Evolutionary conservation across 148 eudicot species (phyloP), one percentile per base, ranked within the genome.

Genomic region (Cornus kousa): DNA sequence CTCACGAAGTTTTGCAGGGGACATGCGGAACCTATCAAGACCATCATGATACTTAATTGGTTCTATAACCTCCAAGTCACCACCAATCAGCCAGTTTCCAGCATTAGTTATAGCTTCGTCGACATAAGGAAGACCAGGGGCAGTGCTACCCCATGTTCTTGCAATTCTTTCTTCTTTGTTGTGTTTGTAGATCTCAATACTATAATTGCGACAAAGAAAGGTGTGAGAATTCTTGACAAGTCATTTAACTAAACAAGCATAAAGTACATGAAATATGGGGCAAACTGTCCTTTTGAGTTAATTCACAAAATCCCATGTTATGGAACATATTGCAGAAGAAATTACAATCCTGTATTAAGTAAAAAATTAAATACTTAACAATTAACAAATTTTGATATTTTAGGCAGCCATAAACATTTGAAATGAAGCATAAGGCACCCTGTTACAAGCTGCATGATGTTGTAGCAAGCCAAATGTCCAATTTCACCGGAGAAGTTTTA

Each of bases 161-260:
- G 97, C 98, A 57, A 93, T 85, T 23, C 97, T 81, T 83, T 95
- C 98, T 91, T 95, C 98, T 80, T 93, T 95, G 82, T 93, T 90
- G 79, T 95, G 98, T 88, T 93, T 95, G 93, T 91, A 92, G 74
- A 95, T 90, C 90, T 95, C 93, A 81, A 95, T 92, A 81, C 98
- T 95, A 81, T 46, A 48, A 85, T 55, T 16, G 64, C 4, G 5
- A 32, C 14, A 9, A 60, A 32, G 50, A 74, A 53, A 53, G 59
- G 12, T 53, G 59, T 43, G 48, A 43, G 48, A 43, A 43, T 43
- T 43, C 8, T 43, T 43, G 9, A 43, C 10, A 43, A 43, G 9
- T 43, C 48, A 43, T 43, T 2, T 6, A 53, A 12, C 19, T 53
- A 53, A 53, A 53, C 59, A 53, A 0, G 14, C 59, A 12, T 2